Percentiles rank a stretch among this genome's conserved stretches.
These are phyloP conservation scores for Neurospora intermedia DNA, from an alignment of 495 filamentous ascomycete species.

Conservation along the genomic window DNA sequence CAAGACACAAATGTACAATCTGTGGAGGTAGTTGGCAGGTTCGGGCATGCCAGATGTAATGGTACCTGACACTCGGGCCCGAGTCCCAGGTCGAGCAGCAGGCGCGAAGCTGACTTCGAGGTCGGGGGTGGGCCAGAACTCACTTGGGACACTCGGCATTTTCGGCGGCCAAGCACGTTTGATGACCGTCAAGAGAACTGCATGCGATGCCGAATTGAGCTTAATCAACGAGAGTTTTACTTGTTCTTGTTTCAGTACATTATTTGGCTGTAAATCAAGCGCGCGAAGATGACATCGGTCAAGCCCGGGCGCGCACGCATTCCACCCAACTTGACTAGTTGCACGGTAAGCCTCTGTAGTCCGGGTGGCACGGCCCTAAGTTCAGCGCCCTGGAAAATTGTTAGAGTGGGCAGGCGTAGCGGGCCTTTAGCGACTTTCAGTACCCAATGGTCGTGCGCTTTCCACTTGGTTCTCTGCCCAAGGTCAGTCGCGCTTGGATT, in stretches of 20 bases:
- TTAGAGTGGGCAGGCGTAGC: neutral
- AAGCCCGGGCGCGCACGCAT: neutral
- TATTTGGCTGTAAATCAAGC: neutral
- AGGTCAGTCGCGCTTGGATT: too few species aligned
- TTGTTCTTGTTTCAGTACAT: neutral
- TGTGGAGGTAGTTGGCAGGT: neutral
- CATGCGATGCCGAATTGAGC: too few species aligned
- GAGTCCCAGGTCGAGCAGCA: neutral
- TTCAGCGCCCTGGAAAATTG: neutral
- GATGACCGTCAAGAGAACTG: neutral
- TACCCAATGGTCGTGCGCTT: too few species aligned
- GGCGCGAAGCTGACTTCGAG: neutral
- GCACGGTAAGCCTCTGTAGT: neutral
- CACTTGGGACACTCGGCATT: neutral
- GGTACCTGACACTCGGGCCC: neutral
- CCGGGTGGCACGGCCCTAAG: neutral
- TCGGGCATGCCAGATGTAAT: neutral
- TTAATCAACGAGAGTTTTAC: fast-evolving
- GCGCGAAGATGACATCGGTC: neutral
- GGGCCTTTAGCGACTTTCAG: neutral
- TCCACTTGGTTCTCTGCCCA: neutral
- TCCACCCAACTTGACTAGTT: neutral
- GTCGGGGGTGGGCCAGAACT: neutral
- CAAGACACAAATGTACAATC: neutral
- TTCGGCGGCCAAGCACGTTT: neutral